A percentile compares a stretch with the other conserved stretches of the same genome.
These are phyloP conservation scores for Rosa rugosa DNA, from an alignment of 306 rosid species.

Conservation along the genomic window DNA sequence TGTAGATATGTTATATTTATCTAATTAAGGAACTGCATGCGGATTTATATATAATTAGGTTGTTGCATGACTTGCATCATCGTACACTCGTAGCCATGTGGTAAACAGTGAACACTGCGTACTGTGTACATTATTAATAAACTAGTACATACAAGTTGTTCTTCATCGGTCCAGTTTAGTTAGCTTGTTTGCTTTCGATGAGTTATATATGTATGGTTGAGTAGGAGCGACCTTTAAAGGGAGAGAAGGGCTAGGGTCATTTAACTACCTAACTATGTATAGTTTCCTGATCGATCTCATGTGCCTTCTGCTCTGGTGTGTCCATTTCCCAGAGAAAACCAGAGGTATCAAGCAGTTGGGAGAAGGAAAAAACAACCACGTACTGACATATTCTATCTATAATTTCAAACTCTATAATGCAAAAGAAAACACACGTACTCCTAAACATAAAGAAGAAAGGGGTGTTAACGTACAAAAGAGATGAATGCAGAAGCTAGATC, in stretches of 20 bases:
- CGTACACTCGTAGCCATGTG: neutral
- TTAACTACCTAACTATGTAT: neutral
- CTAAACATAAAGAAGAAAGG: neutral
- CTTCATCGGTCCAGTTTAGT: neutral
- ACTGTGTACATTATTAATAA: neutral
- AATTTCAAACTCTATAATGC: neutral
- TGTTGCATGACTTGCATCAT: neutral
- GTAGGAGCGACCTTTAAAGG: neutral
- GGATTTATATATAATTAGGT: neutral
- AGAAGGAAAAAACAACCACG: neutral
- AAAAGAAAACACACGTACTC: neutral
- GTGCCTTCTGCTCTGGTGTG: conserved; percentile 4
- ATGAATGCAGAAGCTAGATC: neutral
- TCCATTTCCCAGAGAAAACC: neutral
- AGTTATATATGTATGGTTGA: neutral
- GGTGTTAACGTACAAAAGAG: neutral
- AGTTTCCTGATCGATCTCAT: neutral
- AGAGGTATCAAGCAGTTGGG: neutral
- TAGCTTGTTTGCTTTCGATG: neutral
- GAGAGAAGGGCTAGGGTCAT: neutral
- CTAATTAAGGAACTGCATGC: neutral
- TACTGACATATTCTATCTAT: neutral
- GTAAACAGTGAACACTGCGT: neutral
- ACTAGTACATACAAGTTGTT: neutral
- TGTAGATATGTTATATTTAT: neutral